Conservation (phyloP, 257 asterid genomes). For the Leonotis leonurus region DNA sequence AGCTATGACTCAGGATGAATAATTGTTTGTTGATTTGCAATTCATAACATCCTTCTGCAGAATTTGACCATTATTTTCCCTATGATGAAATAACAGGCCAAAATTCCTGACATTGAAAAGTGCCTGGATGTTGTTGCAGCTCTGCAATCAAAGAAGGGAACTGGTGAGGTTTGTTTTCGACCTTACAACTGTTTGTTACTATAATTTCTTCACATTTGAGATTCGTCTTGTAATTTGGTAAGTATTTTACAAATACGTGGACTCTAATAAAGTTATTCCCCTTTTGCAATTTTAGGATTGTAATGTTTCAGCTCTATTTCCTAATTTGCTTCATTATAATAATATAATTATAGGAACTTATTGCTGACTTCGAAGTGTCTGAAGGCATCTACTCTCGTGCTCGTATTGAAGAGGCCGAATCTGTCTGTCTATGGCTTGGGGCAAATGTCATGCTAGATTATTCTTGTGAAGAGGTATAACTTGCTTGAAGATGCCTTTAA, state of each 20-base stretch:
- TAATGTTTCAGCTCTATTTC: background rate
- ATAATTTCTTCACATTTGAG: background rate
- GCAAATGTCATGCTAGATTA: slow-evolving; percentile 97
- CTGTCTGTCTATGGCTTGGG: slow-evolving; percentile 94
- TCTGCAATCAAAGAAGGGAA: slow-evolving; percentile 70
- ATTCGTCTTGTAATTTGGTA: background rate
- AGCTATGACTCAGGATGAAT: background rate
- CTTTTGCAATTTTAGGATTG: background rate
- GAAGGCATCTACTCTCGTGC: slow-evolving; percentile 94
- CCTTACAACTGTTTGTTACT: slow-evolving; percentile 3
- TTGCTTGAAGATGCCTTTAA: slow-evolving; percentile 5
- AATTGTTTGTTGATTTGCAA: background rate
- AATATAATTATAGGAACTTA: slow-evolving; percentile 57
- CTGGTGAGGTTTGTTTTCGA: slow-evolving; percentile 76
- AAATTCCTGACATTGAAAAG: slow-evolving; percentile 89
- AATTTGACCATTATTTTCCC: background rate
- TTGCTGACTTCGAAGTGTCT: slow-evolving; percentile 90
- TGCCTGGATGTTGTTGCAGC: slow-evolving; percentile 77
- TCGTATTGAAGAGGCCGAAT: slow-evolving; percentile 67
- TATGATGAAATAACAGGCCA: slow-evolving; percentile 44
- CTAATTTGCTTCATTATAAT: too few relatives aligned
- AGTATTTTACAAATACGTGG: background rate
- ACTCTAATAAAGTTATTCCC: background rate
- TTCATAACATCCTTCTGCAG: slow-evolving; percentile 6
- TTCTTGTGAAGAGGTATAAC: slow-evolving; percentile 72